Percentiles rank a stretch among this genome's conserved stretches.
These are phyloP conservation scores for Hanseniaspora uvarum DNA, from an alignment of 1,139 yeast genomes.

Conservation along the genomic window DNA sequence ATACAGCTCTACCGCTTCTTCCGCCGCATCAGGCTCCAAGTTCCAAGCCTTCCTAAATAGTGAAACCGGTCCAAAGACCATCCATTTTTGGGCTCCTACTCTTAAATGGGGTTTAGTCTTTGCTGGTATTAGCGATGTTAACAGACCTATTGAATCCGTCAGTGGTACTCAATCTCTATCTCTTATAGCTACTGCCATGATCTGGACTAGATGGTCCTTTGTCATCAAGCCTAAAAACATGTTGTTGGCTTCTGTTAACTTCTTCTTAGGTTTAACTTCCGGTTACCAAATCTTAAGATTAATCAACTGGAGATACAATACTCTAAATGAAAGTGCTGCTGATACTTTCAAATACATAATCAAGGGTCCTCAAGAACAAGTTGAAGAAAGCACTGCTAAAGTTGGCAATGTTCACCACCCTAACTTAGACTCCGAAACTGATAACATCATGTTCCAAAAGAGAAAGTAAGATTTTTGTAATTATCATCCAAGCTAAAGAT, in stretches of 20 bases:
- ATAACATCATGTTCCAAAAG: constrained; percentile 14
- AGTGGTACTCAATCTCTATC: constrained; percentile 87
- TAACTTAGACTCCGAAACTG: constrained; percentile 9
- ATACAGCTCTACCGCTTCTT: constrained; percentile 6
- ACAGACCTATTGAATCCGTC: constrained; percentile 83
- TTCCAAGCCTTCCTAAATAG: constrained; percentile 67
- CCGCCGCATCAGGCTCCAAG: constrained; percentile 1
- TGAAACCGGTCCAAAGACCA: constrained; percentile 89
- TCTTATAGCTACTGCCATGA: constrained; percentile 78
- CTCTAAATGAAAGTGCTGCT: constrained; percentile 40
- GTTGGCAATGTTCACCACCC: constrained; percentile 13
- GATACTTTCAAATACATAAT: constrained; percentile 52
- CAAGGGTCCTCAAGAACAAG: constrained; percentile 35
- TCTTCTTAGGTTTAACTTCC: constrained; percentile 85
- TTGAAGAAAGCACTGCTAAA: background rate
- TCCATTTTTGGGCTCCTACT: constrained; percentile 70
- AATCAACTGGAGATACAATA: constrained; percentile 46
- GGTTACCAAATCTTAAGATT: constrained; percentile 73
- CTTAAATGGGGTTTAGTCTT: constrained; percentile 73
- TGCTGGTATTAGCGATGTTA: constrained; percentile 79
- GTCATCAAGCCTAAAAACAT: constrained; percentile 83
- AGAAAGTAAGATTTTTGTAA: constrained; percentile 4
- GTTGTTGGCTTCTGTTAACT: constrained; percentile 83
- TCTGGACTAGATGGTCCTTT: constrained; percentile 98
- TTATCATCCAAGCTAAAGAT: no score